Evolutionary conservation across 345 rosid genomes (phyloP), one percentile per base, ranked within the genome.

Genomic region (Euphorbia peplus): DNA sequence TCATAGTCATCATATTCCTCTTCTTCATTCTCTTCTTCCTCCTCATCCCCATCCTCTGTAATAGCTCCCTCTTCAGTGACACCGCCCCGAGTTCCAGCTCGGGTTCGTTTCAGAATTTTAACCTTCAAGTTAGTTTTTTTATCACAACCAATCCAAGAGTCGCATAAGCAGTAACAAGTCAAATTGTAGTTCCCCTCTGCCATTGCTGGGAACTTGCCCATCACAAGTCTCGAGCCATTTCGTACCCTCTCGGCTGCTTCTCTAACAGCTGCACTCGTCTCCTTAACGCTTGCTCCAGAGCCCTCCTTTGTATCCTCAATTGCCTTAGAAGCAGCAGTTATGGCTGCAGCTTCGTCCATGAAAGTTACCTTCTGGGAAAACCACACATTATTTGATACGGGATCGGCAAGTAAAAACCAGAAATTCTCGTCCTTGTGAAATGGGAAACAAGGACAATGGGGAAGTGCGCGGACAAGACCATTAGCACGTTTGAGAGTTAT

Each of bases 61-160:
- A 82, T 35, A 5, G 83, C 82, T 63, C 92, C 92, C 75, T 95
- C 98, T 21, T 95, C 98, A 14, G 86, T 64, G 4, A 81, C 74
- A 21, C 89, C 96, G 6, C 82, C 83, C 19, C 96, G 83, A 3
- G 92, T 81, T 42, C 97, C 98, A 12, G 96, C 93, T 63, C 98
- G 79, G 26, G 99, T 89, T 74, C 92, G 79, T 73, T 88, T 95
- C 76, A 90, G 79, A 69, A 95, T 79, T 78, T 91, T 95, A 62
- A 91, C 84, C 81, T 91, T 95, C 73, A 86, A 63, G 54, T 83
- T 85, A 21, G 77, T 70, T 83, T 73, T 88, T 64, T 66, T 83
- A 79, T 95, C 99, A 53, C 99, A 95, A 3, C 99, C 99, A 41
- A 95, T 85, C 98, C 98, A 95, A 9, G 98, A 81, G 76, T 95